phyloP scores from a whole-genome alignment of 495 filamentous ascomycete species.

The Hamigera avellanea region DNA sequence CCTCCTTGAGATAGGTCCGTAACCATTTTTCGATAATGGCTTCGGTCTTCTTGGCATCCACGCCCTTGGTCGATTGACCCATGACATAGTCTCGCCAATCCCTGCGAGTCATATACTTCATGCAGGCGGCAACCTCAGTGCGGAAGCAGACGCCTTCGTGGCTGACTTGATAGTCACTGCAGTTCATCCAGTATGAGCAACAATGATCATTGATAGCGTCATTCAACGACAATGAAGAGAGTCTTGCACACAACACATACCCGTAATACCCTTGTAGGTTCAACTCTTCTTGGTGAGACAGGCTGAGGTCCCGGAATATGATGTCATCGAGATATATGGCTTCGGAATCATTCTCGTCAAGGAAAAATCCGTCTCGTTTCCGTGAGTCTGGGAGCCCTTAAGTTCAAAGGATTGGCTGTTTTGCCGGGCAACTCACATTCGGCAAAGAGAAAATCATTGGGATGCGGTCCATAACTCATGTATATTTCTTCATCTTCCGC shows the following conservation, averaged over 20 bases:
- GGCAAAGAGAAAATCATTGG: conserved; percentile 67
- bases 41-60: conserved; percentile 21
- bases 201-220: background rate
- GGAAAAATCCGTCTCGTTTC: conserved; percentile 56
- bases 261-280: conserved; percentile 52
- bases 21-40: conserved; percentile 30
- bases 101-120: conserved; percentile 31
- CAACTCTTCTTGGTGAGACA: conserved; percentile 35
- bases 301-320: conserved; percentile 42
- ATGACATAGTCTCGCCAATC: conserved; percentile 36
- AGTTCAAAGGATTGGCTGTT: background rate
- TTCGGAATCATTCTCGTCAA: conserved; percentile 57
- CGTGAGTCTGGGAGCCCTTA: background rate
- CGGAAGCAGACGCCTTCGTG: conserved; percentile 52
- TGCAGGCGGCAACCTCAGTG: conserved; percentile 57
- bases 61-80: conserved; percentile 23
- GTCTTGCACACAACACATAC: conserved; percentile 14
- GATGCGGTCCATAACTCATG: conserved; percentile 70
- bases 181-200: conserved; percentile 5
- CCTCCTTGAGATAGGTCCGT: conserved; percentile 22
- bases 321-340: conserved; percentile 56
- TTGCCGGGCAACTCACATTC: conserved; percentile 44
- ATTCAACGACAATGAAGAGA: conserved; percentile 1
- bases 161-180: conserved; percentile 52
- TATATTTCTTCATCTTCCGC: conserved; percentile 59